Conservation (phyloP, 2,329 filamentous ascomycete genomes). For the Hypoxylon sp. region DNA sequence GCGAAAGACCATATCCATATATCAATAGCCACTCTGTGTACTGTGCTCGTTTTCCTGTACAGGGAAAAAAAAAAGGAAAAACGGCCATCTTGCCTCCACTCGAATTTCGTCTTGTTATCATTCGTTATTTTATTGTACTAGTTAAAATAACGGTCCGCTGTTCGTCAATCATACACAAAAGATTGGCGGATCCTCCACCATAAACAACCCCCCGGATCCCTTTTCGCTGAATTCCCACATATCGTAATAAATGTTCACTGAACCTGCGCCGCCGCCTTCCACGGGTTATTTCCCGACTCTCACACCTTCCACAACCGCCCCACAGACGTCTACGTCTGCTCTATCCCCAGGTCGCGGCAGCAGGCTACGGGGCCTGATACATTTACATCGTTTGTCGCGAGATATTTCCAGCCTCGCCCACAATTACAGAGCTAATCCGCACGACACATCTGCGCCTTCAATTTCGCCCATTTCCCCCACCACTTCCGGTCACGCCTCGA, state of each 20-base stretch:
- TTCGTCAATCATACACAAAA: conserved; percentile 34
- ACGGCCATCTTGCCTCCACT: conserved; percentile 30
- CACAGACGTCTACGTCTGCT: conserved; percentile 35
- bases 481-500: conserved; percentile 34
- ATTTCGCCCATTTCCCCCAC: conserved; percentile 46
- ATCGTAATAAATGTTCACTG: conserved; percentile 53
- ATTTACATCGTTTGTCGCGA: conserved; percentile 51
- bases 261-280: conserved; percentile 50
- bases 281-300: conserved; percentile 52
- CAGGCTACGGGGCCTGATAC: conserved; percentile 51
- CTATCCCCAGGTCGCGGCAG: conserved; percentile 46
- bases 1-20: conserved; percentile 29
- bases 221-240: conserved; percentile 31
- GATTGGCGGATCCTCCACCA: conserved; percentile 32
- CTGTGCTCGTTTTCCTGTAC: conserved; percentile 15
- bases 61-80: conserved; percentile 21
- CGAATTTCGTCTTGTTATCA: conserved; percentile 33
- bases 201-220: conserved; percentile 27
- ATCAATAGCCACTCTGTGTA: conserved; percentile 33
- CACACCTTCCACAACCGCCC: conserved; percentile 47
- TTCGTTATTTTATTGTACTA: conserved; percentile 36
- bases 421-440: conserved; percentile 32
- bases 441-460: conserved; percentile 43
- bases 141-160: conserved; percentile 29
- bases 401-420: conserved; percentile 44